Base-by-base conservation (phyloP, 2,329 filamentous ascomycete genomes). In the Monosporascus sp. region DNA sequence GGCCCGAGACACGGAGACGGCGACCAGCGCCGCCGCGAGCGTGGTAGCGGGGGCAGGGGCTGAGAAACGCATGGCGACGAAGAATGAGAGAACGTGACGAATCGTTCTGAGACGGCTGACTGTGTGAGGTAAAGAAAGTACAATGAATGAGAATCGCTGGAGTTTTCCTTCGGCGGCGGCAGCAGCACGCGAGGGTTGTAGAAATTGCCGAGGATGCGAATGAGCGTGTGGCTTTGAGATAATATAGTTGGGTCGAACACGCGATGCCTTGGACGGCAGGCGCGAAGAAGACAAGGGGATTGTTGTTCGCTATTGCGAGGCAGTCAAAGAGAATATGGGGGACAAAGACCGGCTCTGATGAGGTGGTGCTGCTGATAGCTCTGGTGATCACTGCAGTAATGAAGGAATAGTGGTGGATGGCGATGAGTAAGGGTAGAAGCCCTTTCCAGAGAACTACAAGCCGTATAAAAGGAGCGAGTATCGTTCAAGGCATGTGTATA, bases 1-100 rank as follows among this genome's bases (percentile, higher is more conserved):
- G 16, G 84, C 84, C 9, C 3, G 16, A 14, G 43, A 22, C 11
- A 41, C 17, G 5, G 24, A 22, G 14, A 16, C 16, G n/a, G 24
- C 43, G 22, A n/a, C 22, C 22, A 22, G n/a, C 11, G 16, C 11
- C n/a, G n/a, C n/a, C n/a, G n/a, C n/a, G n/a, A n/a, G n/a, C n/a
- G n/a, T n/a, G n/a, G n/a, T n/a, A n/a, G n/a, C n/a, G n/a, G n/a
- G n/a, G n/a, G n/a, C n/a, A n/a, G 6, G 9, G 9, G 40, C 22
- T 14, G 22, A 3, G 43, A 46, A 26, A n/a, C 20, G 43, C 43
- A 46, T 46, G 14, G 3, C n/a, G 41, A 16, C 14, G 14, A 17
- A 44, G 41, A 44, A 20, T 5, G n/a, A 8, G 43, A 14, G 22
- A n/a, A 41, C 7, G 19, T 41, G 38, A 20, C 1, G 7, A 41